Base-by-base conservation (phyloP, 257 asterid genomes). In the Eucommia ulmoides region DNA sequence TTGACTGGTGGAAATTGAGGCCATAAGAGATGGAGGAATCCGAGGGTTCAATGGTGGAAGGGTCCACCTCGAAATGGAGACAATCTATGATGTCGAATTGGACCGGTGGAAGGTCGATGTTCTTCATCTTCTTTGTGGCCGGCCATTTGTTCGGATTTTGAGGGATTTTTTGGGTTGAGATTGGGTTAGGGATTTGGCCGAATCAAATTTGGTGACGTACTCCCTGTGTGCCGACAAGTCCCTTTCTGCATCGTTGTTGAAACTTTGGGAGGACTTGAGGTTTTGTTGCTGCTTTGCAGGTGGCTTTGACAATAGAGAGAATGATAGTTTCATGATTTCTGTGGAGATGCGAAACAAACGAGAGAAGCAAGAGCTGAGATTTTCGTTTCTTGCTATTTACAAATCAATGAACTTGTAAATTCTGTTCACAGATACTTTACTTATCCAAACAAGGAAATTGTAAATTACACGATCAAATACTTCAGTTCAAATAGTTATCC, bases 281-380 rank as follows among this genome's bases (percentile, higher is more conserved):
- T 26, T 56, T 68, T 74, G 50, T 63, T 67, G 47, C 69, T 84
- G n/a, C 61, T 87, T 86, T 35, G 82, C 54, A 23, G 77, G 19
- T 16, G 48, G 48, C 3, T 42, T 42, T 16, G 48, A 42, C 1
- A 21, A 50, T 20, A 78, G 62, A 14, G 93, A 68, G 50, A 87
- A 87, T 0, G 97, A 83, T 11, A 86, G 61, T 64, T 83, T 87
- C 94, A 82, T 84, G 45, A 26, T 41, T n/a, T n/a, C n/a, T n/a
- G n/a, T n/a, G n/a, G n/a, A n/a, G n/a, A n/a, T n/a, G n/a, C n/a
- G n/a, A n/a, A n/a, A n/a, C n/a, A n/a, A n/a, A n/a, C n/a, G n/a
- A n/a, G n/a, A n/a, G n/a, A n/a, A n/a, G n/a, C n/a, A n/a, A n/a
- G n/a, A n/a, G n/a, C n/a, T n/a, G n/a, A n/a, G n/a, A n/a, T n/a